Base-by-base conservation (phyloP, 257 asterid species). In the Solanum tarapatanum region DNA sequence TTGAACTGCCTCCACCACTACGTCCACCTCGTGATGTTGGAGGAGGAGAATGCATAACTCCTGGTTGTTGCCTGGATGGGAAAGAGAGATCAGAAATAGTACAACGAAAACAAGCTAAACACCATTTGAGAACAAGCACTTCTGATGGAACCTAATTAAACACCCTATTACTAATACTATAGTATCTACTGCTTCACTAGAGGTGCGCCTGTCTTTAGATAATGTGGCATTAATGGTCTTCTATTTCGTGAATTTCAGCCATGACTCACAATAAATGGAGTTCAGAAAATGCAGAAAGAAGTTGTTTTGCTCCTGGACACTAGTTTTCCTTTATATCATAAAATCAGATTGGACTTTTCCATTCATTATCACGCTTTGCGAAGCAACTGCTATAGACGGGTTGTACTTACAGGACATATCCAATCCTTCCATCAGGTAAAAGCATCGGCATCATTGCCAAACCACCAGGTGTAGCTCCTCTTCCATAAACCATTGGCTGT, bases 391-490 rank as follows among this genome's bases (percentile, higher is more conserved):
- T 30, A 82, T 48, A 48, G 85, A 82, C 41, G 3, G 24, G 70
- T 48, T 28, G 48, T 85, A 94, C 99, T 97, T 93, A 97, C 99
- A 97, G 92, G 86, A 97, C 99, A 91, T 97, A 97, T 93, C 99
- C 99, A 88, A 97, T 95, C 93, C 99, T 93, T 82, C 99, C 99
- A 91, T 97, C 99, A 21, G 99, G 99, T 87, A 97, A 92, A 89
- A 97, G 98, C 99, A 97, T 95, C 11, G 99, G 99, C 96, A 97
- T 93, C 99, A 97, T 97, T 41, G 99, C 97, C 98, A 97, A 92
- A 84, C 99, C 98, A 84, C 88, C 87, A 45, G 99, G 98, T 12
- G 95, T n/a, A 68, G 91, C 91, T 85, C 98, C 99, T 69, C 97
- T 89, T 90, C 99, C 98, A 87, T 96, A 96, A 51, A 95, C 88